Conservation (phyloP, 2,329 filamentous ascomycete species). For the Hirsutella minnesotensis region DNA sequence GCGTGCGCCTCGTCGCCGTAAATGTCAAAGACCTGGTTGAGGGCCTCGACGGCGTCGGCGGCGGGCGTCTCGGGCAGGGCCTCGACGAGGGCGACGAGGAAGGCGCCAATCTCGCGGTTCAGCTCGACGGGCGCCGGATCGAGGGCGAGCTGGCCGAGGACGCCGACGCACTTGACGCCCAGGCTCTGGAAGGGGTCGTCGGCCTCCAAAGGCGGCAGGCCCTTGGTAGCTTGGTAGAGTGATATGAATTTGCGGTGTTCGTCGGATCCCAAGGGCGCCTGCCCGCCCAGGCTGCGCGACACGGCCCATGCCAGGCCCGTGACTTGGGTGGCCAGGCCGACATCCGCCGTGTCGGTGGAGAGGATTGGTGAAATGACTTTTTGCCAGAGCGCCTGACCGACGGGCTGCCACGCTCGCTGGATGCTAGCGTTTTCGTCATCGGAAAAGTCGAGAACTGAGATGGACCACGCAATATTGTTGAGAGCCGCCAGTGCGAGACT, state of each 20-base stretch:
- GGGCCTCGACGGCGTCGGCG: conserved; percentile 49
- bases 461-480: conserved; percentile 57
- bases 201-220: conserved; percentile 12
- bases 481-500: conserved; percentile 45
- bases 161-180: conserved; percentile 54
- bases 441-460: conserved; percentile 48
- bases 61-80: conserved; percentile 38
- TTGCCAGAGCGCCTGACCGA: conserved; percentile 45
- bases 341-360: conserved; percentile 47
- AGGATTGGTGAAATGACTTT: conserved; percentile 44
- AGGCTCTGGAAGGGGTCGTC: conserved; percentile 50
- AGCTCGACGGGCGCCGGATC: conserved; percentile 37
- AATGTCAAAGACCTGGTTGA: conserved; percentile 57
- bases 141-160: conserved; percentile 50
- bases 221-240: conserved; percentile 47
- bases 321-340: conserved; percentile 49
- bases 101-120: conserved; percentile 53
- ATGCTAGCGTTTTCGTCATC: conserved; percentile 40
- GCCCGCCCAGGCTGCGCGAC: conserved; percentile 39
- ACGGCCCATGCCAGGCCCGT: conserved; percentile 57
- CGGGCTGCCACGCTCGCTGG: conserved; percentile 39
- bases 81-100: conserved; percentile 44
- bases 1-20: conserved; percentile 49
- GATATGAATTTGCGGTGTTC: conserved; percentile 54
- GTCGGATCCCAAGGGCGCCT: conserved; percentile 33